Conservation (phyloP, 495 filamentous ascomycete species). For the Xylaria longipes region DNA sequence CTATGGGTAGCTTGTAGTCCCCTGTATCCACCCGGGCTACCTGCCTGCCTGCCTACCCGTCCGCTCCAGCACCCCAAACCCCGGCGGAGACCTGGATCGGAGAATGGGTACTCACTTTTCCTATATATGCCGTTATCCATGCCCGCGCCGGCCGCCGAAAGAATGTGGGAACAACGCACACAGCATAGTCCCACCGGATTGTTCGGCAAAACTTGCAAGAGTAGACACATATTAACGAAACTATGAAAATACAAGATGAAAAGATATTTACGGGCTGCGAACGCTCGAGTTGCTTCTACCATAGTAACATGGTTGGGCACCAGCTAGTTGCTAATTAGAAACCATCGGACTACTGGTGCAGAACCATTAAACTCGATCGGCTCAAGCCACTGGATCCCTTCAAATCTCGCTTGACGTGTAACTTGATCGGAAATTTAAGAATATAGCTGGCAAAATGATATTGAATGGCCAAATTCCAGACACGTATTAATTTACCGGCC, state of each 20-base stretch:
- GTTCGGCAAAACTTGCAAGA: slow-evolving; percentile 3
- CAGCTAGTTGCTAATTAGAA: background rate
- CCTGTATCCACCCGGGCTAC: slow-evolving; percentile 4
- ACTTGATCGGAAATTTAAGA: background rate
- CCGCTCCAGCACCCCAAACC: slow-evolving; percentile 1
- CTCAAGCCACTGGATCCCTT: background rate
- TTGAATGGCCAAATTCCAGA: background rate
- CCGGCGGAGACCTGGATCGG: background rate
- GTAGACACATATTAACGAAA: background rate
- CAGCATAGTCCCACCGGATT: background rate
- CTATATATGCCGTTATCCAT: slow-evolving; percentile 8
- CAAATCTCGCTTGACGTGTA: background rate
- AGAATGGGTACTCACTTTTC: slow-evolving; percentile 12
- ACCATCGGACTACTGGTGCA: background rate
- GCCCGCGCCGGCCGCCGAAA: slow-evolving; percentile 19
- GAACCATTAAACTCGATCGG: background rate
- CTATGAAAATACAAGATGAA: background rate
- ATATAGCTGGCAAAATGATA: background rate
- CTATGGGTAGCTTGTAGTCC: background rate
- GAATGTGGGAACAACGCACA: background rate
- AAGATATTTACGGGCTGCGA: background rate
- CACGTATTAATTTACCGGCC: too few relatives aligned
- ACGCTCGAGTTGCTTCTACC: background rate
- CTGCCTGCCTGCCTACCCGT: slow-evolving; percentile 15
- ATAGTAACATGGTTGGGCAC: background rate